Percentiles rank a stretch among this genome's conserved stretches.
These are phyloP conservation scores for Botrytis fragariae DNA, from an alignment of 2,329 filamentous ascomycete species.

Conservation along the genomic window DNA sequence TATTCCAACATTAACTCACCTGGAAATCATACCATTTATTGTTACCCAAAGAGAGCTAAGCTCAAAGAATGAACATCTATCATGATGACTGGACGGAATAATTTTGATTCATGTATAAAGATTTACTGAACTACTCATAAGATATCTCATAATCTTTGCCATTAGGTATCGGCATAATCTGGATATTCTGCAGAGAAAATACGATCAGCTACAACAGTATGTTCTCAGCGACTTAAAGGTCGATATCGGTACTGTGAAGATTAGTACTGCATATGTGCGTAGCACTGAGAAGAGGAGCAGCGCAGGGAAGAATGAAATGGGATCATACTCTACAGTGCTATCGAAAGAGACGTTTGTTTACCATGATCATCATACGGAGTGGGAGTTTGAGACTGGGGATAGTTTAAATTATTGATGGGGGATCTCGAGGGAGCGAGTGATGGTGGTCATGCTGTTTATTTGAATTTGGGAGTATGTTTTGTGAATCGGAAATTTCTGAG, in stretches of 20 bases:
- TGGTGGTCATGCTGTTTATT: background rate
- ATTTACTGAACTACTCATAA: too few species aligned
- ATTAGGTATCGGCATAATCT: too few species aligned
- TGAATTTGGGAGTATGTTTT: fast-evolving
- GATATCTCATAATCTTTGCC: too few species aligned
- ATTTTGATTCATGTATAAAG: too few species aligned
- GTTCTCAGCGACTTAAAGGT: background rate
- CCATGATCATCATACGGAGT: too few species aligned
- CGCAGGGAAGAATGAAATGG: background rate
- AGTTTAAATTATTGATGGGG: background rate
- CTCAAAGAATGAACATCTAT: background rate
- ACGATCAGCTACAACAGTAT: fast-evolving
- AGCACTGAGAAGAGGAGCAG: background rate
- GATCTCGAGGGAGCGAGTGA: too few species aligned
- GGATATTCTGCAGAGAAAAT: too few species aligned
- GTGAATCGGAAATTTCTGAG: fast-evolving
- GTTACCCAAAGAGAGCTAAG: background rate
- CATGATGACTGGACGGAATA: background rate
- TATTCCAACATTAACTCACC: background rate
- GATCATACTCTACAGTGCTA: background rate
- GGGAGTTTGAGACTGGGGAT: background rate
- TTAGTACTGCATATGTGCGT: background rate
- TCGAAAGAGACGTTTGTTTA: background rate
- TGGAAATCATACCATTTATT: background rate
- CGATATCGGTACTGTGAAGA: background rate